These are phyloP conservation scores for Xylaria sp. DNA, from an alignment of 2,329 filamentous ascomycete genomes.

Conservation along the genomic window DNA sequence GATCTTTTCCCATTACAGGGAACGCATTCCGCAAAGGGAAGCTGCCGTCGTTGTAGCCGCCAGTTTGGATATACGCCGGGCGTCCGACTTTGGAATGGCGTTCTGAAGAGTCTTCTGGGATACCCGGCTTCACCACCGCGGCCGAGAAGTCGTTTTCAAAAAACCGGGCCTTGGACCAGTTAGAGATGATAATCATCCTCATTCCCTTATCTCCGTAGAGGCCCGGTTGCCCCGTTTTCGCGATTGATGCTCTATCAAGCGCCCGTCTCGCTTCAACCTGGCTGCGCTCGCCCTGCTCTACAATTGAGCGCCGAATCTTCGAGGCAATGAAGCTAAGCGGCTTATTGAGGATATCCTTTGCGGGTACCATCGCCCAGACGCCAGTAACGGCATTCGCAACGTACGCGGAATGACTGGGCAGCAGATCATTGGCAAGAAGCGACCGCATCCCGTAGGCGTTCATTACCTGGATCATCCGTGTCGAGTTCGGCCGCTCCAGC, in stretches of 20 bases:
- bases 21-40: background rate
- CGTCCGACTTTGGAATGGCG: background rate
- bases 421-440: background rate
- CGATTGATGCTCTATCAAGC: background rate
- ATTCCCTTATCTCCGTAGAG: background rate
- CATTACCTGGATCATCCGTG: background rate
- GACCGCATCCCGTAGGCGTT: background rate
- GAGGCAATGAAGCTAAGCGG: background rate
- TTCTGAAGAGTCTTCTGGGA: background rate
- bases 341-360: background rate
- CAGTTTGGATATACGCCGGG: background rate
- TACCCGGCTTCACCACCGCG: background rate
- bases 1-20: background rate
- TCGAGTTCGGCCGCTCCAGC: background rate
- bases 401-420: background rate
- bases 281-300: background rate
- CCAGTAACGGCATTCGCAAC: background rate
- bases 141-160: background rate
- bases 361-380: background rate
- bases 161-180: background rate
- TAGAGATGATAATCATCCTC: background rate
- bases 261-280: background rate
- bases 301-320: background rate
- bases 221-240: background rate
- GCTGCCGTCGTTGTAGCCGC: background rate